phyloP scores from a whole-genome alignment of 2,329 filamentous ascomycete species.

The Colletotrichum phormii region DNA sequence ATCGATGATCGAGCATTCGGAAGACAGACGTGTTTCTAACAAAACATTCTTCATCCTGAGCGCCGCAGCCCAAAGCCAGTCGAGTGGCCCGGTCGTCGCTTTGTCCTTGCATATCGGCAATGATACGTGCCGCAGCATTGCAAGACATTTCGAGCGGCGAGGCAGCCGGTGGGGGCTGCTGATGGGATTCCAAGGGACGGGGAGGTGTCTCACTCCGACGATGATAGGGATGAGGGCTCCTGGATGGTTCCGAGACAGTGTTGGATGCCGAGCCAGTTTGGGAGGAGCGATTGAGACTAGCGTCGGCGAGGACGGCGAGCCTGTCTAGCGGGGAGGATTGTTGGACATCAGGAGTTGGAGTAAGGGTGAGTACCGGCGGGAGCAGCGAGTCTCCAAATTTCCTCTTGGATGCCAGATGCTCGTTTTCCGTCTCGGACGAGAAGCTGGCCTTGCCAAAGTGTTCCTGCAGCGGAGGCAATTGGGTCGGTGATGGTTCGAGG shows the following conservation, averaged over 20 bases:
- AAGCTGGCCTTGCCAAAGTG: conserved; percentile 26
- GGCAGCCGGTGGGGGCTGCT: conserved; percentile 25
- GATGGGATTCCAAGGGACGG: conserved; percentile 38
- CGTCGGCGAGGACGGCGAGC: conserved; percentile 52
- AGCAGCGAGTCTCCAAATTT: conserved; percentile 24
- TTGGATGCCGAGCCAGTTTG: conserved; percentile 42
- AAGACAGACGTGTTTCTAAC: conserved; percentile 50
- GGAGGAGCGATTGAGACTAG: conserved; percentile 41
- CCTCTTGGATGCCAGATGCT: conserved; percentile 9
- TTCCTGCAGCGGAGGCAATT: conserved; percentile 25
- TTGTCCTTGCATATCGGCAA: conserved; percentile 53
- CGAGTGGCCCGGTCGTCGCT: conserved; percentile 43
- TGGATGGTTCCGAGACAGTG: conserved; percentile 37
- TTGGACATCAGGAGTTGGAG: conserved; percentile 31
- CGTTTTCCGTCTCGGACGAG: conserved; percentile 7
- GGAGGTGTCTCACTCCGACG: conserved; percentile 25
- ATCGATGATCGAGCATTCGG: conserved; percentile 45
- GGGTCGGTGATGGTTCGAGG: conserved; percentile 14
- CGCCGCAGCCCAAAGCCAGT: conserved; percentile 45
- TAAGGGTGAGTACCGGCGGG: conserved; percentile 31
- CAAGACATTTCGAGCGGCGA: conserved; percentile 50
- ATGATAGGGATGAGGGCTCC: conserved; percentile 30
- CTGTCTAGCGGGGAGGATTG: conserved; percentile 44
- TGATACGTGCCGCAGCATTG: conserved; percentile 49
- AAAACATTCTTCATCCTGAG: conserved; percentile 43